Evolutionary conservation across 371 early-diverging fungal genomes (phyloP).

Genomic region (Rhizopus sp.): DNA sequence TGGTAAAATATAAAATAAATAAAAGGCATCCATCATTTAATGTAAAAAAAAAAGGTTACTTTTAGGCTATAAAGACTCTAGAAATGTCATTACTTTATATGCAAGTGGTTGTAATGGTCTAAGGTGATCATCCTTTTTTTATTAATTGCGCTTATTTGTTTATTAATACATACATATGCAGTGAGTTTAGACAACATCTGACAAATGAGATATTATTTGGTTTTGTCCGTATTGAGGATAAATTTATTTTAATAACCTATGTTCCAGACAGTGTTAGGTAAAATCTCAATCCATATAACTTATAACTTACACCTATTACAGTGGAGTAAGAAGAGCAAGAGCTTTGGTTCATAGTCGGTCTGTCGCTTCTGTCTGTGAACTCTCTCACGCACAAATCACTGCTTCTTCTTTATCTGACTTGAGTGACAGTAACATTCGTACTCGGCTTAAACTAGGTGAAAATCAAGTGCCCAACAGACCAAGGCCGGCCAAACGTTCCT

Average conservation of each 20-base stretch:
- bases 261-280: slow-evolving; percentile 74
- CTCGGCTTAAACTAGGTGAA: slow-evolving; percentile 41
- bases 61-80: slow-evolving; percentile 70
- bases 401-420: slow-evolving; percentile 46
- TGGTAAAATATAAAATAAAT: slow-evolving; percentile 39
- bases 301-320: slow-evolving; percentile 17
- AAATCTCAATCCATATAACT: slow-evolving; percentile 5
- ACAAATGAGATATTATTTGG: slow-evolving; percentile 70
- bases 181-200: slow-evolving; percentile 60
- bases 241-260: slow-evolving; percentile 64
- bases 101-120: slow-evolving; percentile 61
- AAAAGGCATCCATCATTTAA: background rate
- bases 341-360: slow-evolving; percentile 73
- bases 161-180: slow-evolving; percentile 6
- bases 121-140: slow-evolving; percentile 23
- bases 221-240: slow-evolving; percentile 63
- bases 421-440: slow-evolving; percentile 41
- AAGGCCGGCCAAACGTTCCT: slow-evolving; percentile 36
- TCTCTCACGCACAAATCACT: slow-evolving; percentile 54
- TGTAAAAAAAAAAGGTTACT: slow-evolving; percentile 52
- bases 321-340: slow-evolving; percentile 70
- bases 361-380: slow-evolving; percentile 59
- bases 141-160: background rate
- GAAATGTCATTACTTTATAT: slow-evolving; percentile 70
- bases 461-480: slow-evolving; percentile 42